Evolutionary conservation across 495 filamentous ascomycete species (phyloP).

Genomic region (Talaromyces borbonicus): DNA sequence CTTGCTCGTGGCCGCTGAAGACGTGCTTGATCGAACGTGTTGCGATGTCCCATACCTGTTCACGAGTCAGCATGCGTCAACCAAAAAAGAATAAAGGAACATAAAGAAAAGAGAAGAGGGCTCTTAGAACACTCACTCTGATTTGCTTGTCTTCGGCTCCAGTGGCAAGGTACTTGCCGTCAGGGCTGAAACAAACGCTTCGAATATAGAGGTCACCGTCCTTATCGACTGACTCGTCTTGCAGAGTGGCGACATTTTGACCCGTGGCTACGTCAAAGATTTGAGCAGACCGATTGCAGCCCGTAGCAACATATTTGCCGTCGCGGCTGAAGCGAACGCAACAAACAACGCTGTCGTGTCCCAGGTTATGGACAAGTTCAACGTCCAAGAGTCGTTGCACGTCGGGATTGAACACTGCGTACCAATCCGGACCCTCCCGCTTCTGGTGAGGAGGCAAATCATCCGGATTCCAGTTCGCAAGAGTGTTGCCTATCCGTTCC

Average conservation of each 20-base stretch:
- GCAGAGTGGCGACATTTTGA: conserved; percentile 65
- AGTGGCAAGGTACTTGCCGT: conserved; percentile 80
- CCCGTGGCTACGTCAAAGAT: conserved; percentile 80
- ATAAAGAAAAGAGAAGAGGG: too few relatives aligned
- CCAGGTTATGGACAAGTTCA: conserved; percentile 75
- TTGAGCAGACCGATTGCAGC: conserved; percentile 80
- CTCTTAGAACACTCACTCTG: conserved; percentile 65
- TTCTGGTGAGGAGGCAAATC: conserved; percentile 73
- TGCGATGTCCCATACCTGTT: conserved; percentile 80
- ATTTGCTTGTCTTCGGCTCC: conserved; percentile 90
- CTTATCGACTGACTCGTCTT: conserved; percentile 75
- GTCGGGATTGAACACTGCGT: conserved; percentile 78
- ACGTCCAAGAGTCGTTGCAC: conserved; percentile 78
- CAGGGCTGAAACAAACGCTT: conserved; percentile 88
- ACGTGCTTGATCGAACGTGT: conserved; percentile 66
- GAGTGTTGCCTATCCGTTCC: conserved; percentile 59
- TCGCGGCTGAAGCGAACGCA: conserved; percentile 85
- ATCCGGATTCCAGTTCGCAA: conserved; percentile 82
- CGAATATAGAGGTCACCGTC: conserved; percentile 82
- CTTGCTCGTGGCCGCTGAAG: conserved; percentile 81
- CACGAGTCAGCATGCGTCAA: conserved; percentile 8
- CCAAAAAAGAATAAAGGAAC: neutral
- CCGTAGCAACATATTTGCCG: conserved; percentile 81
- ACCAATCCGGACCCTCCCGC: conserved; percentile 78
- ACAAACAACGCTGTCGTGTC: conserved; percentile 83